Percentiles rank a stretch among this genome's conserved stretches.
phyloP scores from a whole-genome alignment of 495 filamentous ascomycete genomes.

The Talaromyces nanjingensis region DNA sequence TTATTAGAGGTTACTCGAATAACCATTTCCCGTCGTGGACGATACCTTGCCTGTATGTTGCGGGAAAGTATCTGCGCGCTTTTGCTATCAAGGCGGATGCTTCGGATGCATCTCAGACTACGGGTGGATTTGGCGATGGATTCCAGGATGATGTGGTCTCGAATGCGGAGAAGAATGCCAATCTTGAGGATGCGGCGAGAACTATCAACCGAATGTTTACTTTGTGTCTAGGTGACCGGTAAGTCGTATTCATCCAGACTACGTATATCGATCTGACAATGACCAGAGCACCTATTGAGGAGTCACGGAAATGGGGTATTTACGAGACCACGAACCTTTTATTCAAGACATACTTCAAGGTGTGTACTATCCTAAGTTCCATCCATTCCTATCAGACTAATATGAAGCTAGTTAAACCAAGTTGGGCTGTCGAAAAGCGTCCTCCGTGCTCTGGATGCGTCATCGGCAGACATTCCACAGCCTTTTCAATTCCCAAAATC shows the following conservation, averaged over 20 bases:
- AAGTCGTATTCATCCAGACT: slow-evolving; percentile 20
- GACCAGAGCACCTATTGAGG: slow-evolving; percentile 70
- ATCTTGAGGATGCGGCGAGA: slow-evolving; percentile 81
- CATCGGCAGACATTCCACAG: slow-evolving; percentile 66
- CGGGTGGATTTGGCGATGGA: slow-evolving; percentile 32
- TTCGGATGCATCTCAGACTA: slow-evolving; percentile 37
- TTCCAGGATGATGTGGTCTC: slow-evolving; percentile 73
- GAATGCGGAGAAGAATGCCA: slow-evolving; percentile 64
- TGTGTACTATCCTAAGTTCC: slow-evolving; percentile 15
- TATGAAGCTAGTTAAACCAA: slow-evolving; percentile 56
- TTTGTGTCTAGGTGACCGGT: slow-evolving; percentile 84
- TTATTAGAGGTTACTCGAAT: slow-evolving; percentile 70
- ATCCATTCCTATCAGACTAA: background rate
- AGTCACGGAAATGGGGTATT: slow-evolving; percentile 94
- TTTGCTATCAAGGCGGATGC: slow-evolving; percentile 85
- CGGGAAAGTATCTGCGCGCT: slow-evolving; percentile 71
- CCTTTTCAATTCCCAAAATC: slow-evolving; percentile 71
- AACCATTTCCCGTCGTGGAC: slow-evolving; percentile 75
- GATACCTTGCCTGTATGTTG: slow-evolving; percentile 77
- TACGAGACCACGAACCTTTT: slow-evolving; percentile 88
- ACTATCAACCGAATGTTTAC: slow-evolving; percentile 85
- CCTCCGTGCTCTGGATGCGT: slow-evolving; percentile 68
- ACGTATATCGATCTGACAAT: slow-evolving; percentile 3
- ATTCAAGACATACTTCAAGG: slow-evolving; percentile 97
- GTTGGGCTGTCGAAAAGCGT: slow-evolving; percentile 87